phyloP scores from a whole-genome alignment of 2,329 filamentous ascomycete species.

The Parastagonospora avenae region DNA sequence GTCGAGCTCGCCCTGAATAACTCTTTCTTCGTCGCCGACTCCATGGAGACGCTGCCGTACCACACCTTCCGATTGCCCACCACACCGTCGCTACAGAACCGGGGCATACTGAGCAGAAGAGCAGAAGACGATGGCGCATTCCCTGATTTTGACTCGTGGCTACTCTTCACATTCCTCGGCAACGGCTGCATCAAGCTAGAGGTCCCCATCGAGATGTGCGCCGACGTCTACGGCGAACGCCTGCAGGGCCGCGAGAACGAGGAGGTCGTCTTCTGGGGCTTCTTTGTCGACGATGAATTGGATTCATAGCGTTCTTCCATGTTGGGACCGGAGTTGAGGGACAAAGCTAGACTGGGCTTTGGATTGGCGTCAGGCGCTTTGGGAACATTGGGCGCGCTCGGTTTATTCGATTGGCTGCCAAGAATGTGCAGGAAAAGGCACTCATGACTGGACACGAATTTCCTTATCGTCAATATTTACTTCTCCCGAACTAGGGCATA shows the following conservation, averaged over 20 bases:
- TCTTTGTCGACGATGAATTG: slow-evolving; percentile 40
- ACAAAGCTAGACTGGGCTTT: slow-evolving; percentile 31
- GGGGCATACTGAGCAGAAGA: slow-evolving; percentile 40
- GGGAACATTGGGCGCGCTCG: slow-evolving; percentile 12
- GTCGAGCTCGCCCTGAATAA: slow-evolving; percentile 41
- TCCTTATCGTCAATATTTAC: slow-evolving; percentile 26
- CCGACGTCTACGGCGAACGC: slow-evolving; percentile 39
- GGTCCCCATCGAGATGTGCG: slow-evolving; percentile 45
- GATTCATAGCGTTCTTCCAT: slow-evolving; percentile 24
- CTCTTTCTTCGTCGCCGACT: slow-evolving; percentile 43
- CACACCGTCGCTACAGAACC: slow-evolving; percentile 38
- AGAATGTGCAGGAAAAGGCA: slow-evolving; percentile 33
- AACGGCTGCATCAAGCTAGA: slow-evolving; percentile 44
- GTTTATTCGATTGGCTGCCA: slow-evolving; percentile 3
- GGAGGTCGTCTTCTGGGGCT: slow-evolving; percentile 44
- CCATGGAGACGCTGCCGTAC: slow-evolving; percentile 42
- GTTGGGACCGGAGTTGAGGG: slow-evolving; percentile 27
- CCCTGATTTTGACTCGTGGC: slow-evolving; percentile 43
- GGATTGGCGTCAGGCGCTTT: slow-evolving; percentile 42
- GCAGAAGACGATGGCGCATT: slow-evolving; percentile 36
- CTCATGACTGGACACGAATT: slow-evolving; percentile 40
- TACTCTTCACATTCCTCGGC: slow-evolving; percentile 45
- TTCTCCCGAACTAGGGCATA: slow-evolving; percentile 2
- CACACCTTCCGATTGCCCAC: slow-evolving; percentile 40
- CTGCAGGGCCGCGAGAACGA: slow-evolving; percentile 39